These are phyloP conservation scores for Boletus rubescentipes DNA, from an alignment of 768 basidiomycete species.

Conservation along the genomic window DNA sequence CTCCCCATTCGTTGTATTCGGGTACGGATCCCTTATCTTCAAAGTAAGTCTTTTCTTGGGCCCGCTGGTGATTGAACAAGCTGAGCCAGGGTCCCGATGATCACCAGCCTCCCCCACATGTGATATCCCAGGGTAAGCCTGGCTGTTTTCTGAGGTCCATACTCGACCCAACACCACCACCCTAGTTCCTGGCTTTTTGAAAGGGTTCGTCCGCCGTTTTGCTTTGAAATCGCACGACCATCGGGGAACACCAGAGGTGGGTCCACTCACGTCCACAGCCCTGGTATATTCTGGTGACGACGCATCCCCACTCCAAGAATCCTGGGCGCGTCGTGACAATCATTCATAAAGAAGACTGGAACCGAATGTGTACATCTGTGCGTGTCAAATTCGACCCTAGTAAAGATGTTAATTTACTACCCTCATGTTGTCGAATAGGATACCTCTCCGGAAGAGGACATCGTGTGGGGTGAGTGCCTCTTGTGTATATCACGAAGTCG, in stretches of 20 bases:
- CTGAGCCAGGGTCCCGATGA: neutral
- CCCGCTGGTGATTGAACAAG: too few species aligned
- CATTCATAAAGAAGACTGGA: constrained; percentile 87
- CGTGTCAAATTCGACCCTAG: constrained; percentile 14
- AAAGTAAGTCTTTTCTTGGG: constrained; percentile 60
- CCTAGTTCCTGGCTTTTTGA: constrained; percentile 76
- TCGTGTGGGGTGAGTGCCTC: constrained; percentile 60
- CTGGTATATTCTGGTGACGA: constrained; percentile 89
- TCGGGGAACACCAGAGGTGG: constrained; percentile 81
- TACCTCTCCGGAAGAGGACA: constrained; percentile 26
- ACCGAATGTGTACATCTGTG: constrained; percentile 61
- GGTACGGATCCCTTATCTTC: constrained; percentile 92
- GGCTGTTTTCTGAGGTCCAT: too few species aligned
- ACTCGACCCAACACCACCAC: neutral
- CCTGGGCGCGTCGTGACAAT: constrained; percentile 91
- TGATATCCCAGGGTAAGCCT: constrained; percentile 57
- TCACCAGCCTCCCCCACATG: constrained; percentile 78
- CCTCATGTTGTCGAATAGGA: too few species aligned
- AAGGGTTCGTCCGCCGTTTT: constrained; percentile 87
- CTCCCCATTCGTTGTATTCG: constrained; percentile 72
- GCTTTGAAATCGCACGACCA: constrained; percentile 92
- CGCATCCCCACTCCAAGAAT: constrained; percentile 41
- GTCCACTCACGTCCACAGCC: constrained; percentile 42
- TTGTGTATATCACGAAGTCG: neutral
- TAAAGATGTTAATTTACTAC: neutral